Evolutionary conservation across 148 eudicot genomes (phyloP).

Genomic region (Dysphania ambrosioides): DNA sequence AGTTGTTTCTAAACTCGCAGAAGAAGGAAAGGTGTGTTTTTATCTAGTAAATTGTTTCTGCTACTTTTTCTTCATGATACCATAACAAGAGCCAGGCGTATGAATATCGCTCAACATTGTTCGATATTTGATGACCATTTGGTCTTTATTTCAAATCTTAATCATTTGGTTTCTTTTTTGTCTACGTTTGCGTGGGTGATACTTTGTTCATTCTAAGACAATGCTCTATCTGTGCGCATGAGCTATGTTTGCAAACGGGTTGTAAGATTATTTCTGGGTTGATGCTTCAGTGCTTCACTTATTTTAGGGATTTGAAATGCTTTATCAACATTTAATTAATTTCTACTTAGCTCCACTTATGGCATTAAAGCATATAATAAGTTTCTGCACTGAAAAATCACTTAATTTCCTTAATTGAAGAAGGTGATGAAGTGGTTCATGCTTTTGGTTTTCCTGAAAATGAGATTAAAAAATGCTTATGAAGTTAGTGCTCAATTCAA

Average conservation of each 20-base stretch:
- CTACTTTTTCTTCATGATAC: not conserved
- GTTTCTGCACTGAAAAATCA: not conserved
- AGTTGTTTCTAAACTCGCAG: conserved; percentile 80
- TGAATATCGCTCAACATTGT: not conserved
- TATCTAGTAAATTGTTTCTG: not conserved
- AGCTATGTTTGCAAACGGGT: conserved; percentile 7
- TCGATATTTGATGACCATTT: not conserved
- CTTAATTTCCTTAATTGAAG: not conserved
- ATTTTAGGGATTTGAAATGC: not conserved
- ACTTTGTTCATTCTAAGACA: not conserved
- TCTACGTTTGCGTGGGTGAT: not conserved
- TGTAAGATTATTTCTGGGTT: not conserved
- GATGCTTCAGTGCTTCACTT: no score
- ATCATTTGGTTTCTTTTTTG: not conserved
- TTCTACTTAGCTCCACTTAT: no score
- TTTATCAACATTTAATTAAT: not conserved
- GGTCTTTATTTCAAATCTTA: not conserved
- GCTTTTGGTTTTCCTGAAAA: not conserved
- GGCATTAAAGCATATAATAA: not conserved
- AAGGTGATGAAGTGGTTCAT: not conserved
- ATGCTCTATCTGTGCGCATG: not conserved
- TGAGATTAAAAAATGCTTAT: not conserved
- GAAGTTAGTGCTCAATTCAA: not conserved
- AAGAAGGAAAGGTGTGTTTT: conserved; percentile 80
- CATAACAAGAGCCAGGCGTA: not conserved